Base-by-base conservation (phyloP, 352 stramenopile genomes). In the Saprolegnia diclina region DNA sequence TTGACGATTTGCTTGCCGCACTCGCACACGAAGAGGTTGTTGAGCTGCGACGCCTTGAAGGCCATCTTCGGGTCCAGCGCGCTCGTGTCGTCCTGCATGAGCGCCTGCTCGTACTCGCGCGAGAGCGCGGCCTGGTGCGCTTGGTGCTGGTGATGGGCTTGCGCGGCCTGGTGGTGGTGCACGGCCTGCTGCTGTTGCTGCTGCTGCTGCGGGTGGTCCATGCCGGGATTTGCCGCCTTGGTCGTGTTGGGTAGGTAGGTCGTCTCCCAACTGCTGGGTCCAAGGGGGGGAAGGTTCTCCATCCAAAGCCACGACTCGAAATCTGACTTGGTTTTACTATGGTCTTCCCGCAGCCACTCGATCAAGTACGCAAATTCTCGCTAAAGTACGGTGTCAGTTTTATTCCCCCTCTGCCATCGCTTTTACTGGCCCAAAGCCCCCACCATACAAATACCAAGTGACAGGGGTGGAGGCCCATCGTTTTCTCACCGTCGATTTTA, bases 1-100 rank as follows among this genome's bases (percentile, higher is more conserved):
- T 69, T 69, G 42, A 48, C 63, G 63, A 69, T 69, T 10, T 69
- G 63, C 26, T 69, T 69, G 21, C 63, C 63, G 22, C 63, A 69
- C 21, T 69, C 63, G 26, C 63, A 69, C 21, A 69, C 45, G 21
- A 62, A 69, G 35, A 69, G 42, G 37, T 52, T 69, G 14, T 69
- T 52, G 38, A 61, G 22, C 35, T 59, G 52, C 13, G 63, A 52
- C 16, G 54, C 11, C 53, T 69, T 69, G 42, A 69, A 63, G 24
- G 3, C 52, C 52, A 59, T 35, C 48, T 69, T 69, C 19, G 35
- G 26, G 63, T 69, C 63, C 26, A 61, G 40, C 6, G 21, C 1
- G n/a, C 32, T 13, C 16, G n/a, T 18, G 22, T 69, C 63, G 22
- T 57, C 63, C 35, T 54, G 50, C 22, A 63, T 52, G 22, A 57